Percentiles rank a stretch among this genome's conserved stretches.
These are phyloP conservation scores for Davidsoniella australis DNA, from an alignment of 2,329 filamentous ascomycete genomes.

Conservation along the genomic window DNA sequence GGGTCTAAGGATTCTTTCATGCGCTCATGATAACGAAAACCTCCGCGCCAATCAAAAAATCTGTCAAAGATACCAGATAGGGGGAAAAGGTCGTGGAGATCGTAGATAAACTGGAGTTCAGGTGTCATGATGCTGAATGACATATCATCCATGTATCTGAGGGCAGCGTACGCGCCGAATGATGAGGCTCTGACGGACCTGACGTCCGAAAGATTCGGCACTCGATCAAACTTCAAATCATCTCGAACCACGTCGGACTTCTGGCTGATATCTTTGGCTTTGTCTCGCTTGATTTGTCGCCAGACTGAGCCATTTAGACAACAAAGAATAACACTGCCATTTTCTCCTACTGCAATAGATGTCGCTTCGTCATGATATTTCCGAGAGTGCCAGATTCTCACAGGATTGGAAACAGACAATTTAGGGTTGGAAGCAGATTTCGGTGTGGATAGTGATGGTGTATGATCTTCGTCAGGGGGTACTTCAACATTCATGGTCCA, in stretches of 20 bases:
- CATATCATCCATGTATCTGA: slow-evolving; percentile 29
- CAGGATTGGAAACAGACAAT: slow-evolving; percentile 59
- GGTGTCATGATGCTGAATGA: too few relatives aligned
- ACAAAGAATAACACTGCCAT: slow-evolving; percentile 87
- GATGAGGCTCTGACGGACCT: slow-evolving; percentile 71
- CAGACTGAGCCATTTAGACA: slow-evolving; percentile 87
- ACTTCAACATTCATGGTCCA: slow-evolving; percentile 68
- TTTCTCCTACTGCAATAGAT: slow-evolving; percentile 77
- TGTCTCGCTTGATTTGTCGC: slow-evolving; percentile 68
- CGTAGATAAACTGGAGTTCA: too few relatives aligned
- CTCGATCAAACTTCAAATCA: slow-evolving; percentile 87
- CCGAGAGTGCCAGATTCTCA: slow-evolving; percentile 74
- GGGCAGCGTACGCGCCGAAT: slow-evolving; percentile 76
- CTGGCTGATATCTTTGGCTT: slow-evolving; percentile 50
- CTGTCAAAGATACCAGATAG: too few relatives aligned
- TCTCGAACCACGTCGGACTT: slow-evolving; percentile 47
- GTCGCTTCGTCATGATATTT: slow-evolving; percentile 56
- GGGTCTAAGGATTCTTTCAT: too few relatives aligned
- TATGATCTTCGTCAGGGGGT: slow-evolving; percentile 47
- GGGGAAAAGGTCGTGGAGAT: too few relatives aligned
- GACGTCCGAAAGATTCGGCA: slow-evolving; percentile 75
- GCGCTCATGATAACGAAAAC: too few relatives aligned
- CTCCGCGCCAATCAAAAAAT: too few relatives aligned
- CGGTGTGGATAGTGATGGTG: slow-evolving; percentile 57
- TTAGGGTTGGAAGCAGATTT: slow-evolving; percentile 74